Conservation (phyloP, 495 filamentous ascomycete genomes). For the Endocarpon pusillum region DNA sequence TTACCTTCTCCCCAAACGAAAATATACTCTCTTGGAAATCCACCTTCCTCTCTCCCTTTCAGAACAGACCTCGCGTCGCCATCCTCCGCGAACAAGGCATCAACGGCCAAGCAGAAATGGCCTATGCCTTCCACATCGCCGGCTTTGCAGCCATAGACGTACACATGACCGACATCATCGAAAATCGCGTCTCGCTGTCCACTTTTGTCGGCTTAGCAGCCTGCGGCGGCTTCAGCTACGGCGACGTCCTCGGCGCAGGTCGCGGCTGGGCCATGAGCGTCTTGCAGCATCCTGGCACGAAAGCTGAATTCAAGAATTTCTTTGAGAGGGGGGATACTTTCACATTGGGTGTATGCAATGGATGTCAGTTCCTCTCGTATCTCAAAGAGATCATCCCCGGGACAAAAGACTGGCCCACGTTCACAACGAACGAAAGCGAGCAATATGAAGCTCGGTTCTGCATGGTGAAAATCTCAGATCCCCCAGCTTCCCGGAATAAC, state of each 20-base stretch:
- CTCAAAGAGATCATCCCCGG: constrained; percentile 78
- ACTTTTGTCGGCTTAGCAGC: constrained; percentile 79
- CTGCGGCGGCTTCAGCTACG: constrained; percentile 94
- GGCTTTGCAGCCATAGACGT: constrained; percentile 87
- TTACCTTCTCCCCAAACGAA: constrained; percentile 68
- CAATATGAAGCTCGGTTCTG: constrained; percentile 84
- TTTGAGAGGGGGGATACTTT: constrained; percentile 85
- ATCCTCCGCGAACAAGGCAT: constrained; percentile 92
- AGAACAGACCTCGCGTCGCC: constrained; percentile 66
- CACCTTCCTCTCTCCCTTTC: constrained; percentile 39
- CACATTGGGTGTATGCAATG: constrained; percentile 89
- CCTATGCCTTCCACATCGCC: constrained; percentile 82
- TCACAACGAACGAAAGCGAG: constrained; percentile 68
- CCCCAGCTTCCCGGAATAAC: constrained; percentile 21
- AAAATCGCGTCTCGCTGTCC: constrained; percentile 53
- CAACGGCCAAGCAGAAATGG: constrained; percentile 93
- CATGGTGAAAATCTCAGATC: constrained; percentile 69
- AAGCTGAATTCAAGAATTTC: constrained; percentile 65
- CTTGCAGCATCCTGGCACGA: constrained; percentile 59
- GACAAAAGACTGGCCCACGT: constrained; percentile 68
- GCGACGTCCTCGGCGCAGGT: constrained; percentile 87
- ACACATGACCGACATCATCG: constrained; percentile 91
- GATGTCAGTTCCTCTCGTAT: constrained; percentile 83
- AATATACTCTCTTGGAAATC: constrained; percentile 33
- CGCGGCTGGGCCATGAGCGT: constrained; percentile 95